Conservation (phyloP, 2,329 filamentous ascomycete species). For the Diaporthe ilicicola region DNA sequence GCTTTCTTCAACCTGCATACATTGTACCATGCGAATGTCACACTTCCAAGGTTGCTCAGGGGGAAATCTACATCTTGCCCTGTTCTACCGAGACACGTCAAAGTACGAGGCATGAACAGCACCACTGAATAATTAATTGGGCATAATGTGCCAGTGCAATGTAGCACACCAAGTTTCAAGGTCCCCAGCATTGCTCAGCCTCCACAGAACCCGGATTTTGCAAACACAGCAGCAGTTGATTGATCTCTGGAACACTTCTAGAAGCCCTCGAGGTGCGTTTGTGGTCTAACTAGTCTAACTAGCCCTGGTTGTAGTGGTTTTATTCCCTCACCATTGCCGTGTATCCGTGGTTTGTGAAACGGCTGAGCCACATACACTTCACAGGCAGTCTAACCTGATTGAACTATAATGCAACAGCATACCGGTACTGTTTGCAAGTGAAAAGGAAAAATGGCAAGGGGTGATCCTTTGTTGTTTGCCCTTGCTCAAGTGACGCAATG, state of each 20-base stretch:
- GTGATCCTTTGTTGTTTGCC: too few relatives aligned
- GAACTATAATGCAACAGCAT: neutral
- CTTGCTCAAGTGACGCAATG: too few relatives aligned
- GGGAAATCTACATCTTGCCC: neutral
- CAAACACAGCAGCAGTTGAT: neutral
- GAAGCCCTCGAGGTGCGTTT: neutral
- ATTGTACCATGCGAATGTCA: too few relatives aligned
- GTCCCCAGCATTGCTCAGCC: neutral
- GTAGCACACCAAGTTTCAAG: neutral
- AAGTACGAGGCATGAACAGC: too few relatives aligned
- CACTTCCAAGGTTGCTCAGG: too few relatives aligned
- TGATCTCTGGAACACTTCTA: neutral
- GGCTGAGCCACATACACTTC: neutral
- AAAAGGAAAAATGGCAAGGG: too few relatives aligned
- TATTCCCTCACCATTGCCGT: neutral
- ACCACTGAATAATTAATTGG: neutral
- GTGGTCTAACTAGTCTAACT: neutral
- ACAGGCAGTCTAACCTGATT: neutral
- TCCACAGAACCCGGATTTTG: neutral
- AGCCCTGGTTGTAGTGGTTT: neutral
- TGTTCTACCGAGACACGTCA: neutral
- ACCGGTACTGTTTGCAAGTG: neutral
- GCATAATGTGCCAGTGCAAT: neutral
- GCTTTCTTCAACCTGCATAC: too few relatives aligned
- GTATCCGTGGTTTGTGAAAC: too few relatives aligned